Conservation (phyloP, 73 alveolate genomes). For the Effrenium voratum region DNA sequence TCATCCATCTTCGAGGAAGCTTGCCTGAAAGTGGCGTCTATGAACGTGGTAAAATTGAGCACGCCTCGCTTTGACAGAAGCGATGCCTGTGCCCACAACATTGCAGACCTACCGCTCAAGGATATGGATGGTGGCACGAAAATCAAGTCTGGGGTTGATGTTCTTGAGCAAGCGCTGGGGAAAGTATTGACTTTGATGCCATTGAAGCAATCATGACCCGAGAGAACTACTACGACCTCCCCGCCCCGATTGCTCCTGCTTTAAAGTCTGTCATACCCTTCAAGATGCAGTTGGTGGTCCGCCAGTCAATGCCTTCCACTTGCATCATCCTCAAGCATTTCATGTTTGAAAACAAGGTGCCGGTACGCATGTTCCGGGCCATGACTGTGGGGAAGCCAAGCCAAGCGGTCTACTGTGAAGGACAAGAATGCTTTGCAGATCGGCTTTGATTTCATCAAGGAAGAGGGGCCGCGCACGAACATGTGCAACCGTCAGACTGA, state of each 20-base stretch:
- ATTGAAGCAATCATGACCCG: not conserved
- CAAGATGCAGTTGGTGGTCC: slow-evolving; percentile 14
- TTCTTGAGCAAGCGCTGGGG: not conserved
- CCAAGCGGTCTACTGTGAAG: slow-evolving; percentile 17
- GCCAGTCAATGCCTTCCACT: not conserved
- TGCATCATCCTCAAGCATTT: slow-evolving; percentile 1
- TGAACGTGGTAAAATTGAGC: too few relatives aligned
- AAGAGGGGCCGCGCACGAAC: slow-evolving; percentile 9
- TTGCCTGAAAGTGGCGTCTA: too few relatives aligned
- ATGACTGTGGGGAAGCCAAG: not conserved
- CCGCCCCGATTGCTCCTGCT: not conserved
- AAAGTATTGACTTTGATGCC: not conserved
- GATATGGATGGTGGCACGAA: not conserved
- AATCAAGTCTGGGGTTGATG: not conserved
- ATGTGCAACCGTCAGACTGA: not conserved
- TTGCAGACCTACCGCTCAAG: not conserved
- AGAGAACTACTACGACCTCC: not conserved
- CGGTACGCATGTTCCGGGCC: not conserved
- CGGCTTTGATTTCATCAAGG: slow-evolving; percentile 27
- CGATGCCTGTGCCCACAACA: not conserved
- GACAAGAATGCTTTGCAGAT: slow-evolving; percentile 28
- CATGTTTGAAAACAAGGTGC: not conserved
- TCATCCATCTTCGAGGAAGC: too few relatives aligned
- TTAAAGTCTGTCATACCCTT: not conserved
- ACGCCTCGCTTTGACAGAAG: not conserved